Evolutionary conservation across 805 yeast species (phyloP).

Genomic region (Myxozyma lipomycoides): DNA sequence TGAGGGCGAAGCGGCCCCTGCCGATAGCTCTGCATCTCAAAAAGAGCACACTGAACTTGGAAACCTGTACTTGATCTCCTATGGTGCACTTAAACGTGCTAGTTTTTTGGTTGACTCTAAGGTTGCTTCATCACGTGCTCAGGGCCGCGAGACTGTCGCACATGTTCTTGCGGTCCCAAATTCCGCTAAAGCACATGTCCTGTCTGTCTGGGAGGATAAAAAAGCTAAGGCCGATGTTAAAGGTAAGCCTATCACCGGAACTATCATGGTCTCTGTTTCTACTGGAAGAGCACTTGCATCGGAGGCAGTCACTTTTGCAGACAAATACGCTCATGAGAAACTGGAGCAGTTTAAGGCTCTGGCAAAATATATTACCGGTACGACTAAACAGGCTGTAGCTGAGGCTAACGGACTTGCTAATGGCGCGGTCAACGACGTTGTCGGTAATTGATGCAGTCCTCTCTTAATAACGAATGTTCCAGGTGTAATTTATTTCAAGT

Average conservation of each 20-base stretch:
- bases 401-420: not conserved
- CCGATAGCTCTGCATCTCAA: conserved; percentile 1
- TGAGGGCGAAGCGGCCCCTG: not conserved
- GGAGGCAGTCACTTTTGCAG: conserved; percentile 16
- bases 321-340: conserved; percentile 18
- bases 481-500: too few relatives aligned
- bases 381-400: not conserved
- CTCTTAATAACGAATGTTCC: too few relatives aligned
- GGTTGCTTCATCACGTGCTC: conserved; percentile 14
- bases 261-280: conserved; percentile 16
- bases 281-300: conserved; percentile 20
- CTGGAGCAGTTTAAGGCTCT: conserved; percentile 7
- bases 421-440: not conserved
- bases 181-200: conserved; percentile 21
- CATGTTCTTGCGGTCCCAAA: conserved; percentile 18
- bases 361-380: conserved; percentile 1
- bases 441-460: too few relatives aligned
- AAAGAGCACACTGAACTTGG: conserved; percentile 22
- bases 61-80: conserved; percentile 14
- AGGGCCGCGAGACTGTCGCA: conserved; percentile 16
- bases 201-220: conserved; percentile 25
- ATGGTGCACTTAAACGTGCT: conserved; percentile 18
- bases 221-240: conserved; percentile 15
- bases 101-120: conserved; percentile 22
- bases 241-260: conserved; percentile 16